Evolutionary conservation across 2,329 filamentous ascomycete genomes (phyloP).

Genomic region (Furcasterigmium sp.): DNA sequence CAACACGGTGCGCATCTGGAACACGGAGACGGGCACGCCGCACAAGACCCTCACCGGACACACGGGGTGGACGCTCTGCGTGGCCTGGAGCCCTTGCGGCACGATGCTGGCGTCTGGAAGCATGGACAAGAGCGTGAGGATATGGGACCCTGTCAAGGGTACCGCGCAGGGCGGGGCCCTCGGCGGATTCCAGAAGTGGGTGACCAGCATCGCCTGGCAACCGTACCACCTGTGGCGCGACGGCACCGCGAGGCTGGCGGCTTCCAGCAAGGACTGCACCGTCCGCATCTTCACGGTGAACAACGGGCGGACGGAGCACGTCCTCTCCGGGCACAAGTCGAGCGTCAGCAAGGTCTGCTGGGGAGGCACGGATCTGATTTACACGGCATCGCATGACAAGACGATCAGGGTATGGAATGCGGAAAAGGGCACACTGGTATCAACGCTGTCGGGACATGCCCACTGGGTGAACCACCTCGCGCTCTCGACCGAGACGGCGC

Average conservation of each 20-base stretch:
- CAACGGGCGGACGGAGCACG: constrained; percentile 71
- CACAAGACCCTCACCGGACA: constrained; percentile 83
- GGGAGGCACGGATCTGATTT: constrained; percentile 84
- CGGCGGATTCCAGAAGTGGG: constrained; percentile 85
- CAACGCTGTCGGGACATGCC: constrained; percentile 75
- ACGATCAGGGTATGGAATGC: constrained; percentile 89
- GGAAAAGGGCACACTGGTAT: constrained; percentile 69
- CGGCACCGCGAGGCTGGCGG: constrained; percentile 75
- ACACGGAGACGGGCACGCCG: constrained; percentile 88
- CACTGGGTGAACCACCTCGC: constrained; percentile 97
- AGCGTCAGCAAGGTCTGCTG: constrained; percentile 88
- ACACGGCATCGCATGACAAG: constrained; percentile 85
- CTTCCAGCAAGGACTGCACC: constrained; percentile 84
- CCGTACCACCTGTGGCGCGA: constrained; percentile 79
- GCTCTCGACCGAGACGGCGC: constrained; percentile 84
- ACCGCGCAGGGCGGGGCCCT: constrained; percentile 63
- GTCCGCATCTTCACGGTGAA: constrained; percentile 83
- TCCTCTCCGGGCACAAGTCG: constrained; percentile 82
- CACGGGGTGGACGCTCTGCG: constrained; percentile 82
- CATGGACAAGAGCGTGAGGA: constrained; percentile 85
- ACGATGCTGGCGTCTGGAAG: constrained; percentile 78
- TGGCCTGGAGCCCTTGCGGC: constrained; percentile 83
- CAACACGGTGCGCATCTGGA: constrained; percentile 87
- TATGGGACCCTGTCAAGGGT: constrained; percentile 85
- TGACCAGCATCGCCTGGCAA: constrained; percentile 81